Percentiles rank a stretch among this genome's conserved stretches.
phyloP scores from a whole-genome alignment of 768 basidiomycete genomes.

The Harrya chromipes region DNA sequence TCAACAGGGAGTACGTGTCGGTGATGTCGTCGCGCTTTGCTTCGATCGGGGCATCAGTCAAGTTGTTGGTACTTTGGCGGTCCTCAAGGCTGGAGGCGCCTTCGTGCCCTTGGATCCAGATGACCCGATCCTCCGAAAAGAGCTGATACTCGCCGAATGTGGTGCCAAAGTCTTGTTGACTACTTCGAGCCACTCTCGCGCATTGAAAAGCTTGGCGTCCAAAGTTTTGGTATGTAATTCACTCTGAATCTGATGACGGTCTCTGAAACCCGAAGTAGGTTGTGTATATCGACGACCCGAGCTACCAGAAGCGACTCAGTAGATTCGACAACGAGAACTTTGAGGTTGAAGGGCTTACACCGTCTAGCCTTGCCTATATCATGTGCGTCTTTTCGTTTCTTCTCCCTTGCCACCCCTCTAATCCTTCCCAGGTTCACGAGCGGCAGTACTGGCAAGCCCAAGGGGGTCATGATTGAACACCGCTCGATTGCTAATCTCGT shows the following conservation, averaged over 20 bases:
- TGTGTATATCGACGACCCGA: slow-evolving; percentile 28
- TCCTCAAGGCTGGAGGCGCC: slow-evolving; percentile 31
- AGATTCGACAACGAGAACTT: slow-evolving; percentile 17
- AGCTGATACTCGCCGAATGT: slow-evolving; percentile 27
- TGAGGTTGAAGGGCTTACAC: slow-evolving; percentile 16
- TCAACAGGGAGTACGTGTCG: slow-evolving; percentile 23
- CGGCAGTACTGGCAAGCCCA: slow-evolving; percentile 23
- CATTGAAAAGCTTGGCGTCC: slow-evolving; percentile 21
- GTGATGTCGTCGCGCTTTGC: slow-evolving; percentile 28
- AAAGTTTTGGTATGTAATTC: slow-evolving; percentile 19
- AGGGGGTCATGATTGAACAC: slow-evolving; percentile 24
- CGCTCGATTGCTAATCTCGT: slow-evolving; percentile 20
- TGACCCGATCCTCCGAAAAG: slow-evolving; percentile 29
- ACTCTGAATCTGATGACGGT: not conserved
- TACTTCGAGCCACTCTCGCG: slow-evolving; percentile 23
- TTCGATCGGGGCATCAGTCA: slow-evolving; percentile 31
- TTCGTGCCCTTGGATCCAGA: slow-evolving; percentile 28
- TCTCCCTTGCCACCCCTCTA: not conserved
- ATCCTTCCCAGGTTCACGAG: slow-evolving; percentile 18
- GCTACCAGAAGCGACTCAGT: slow-evolving; percentile 23
- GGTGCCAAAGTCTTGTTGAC: slow-evolving; percentile 28
- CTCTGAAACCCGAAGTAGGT: slow-evolving; percentile 13
- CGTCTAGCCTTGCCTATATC: slow-evolving; percentile 25
- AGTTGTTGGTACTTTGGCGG: slow-evolving; percentile 28
- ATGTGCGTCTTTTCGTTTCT: slow-evolving; percentile 17